Evolutionary conservation across 2,329 filamentous ascomycete species (phyloP), one percentile per base, ranked within the genome.

Genomic region (Ophiocordyceps polyrhachis-furcata): DNA sequence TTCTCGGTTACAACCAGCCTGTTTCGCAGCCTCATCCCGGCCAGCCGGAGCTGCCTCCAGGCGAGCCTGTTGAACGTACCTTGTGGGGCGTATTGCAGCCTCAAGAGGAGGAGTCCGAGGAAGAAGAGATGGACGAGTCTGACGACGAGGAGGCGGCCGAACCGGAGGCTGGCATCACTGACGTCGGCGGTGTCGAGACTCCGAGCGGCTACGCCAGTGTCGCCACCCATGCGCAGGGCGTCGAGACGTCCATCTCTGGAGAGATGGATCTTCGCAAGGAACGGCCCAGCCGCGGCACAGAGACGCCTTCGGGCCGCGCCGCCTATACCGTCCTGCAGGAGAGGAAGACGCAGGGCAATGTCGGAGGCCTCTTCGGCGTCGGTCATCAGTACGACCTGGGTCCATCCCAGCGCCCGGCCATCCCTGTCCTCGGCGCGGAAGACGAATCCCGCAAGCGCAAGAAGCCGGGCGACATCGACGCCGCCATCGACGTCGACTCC

Each of bases 391-490:
- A 98, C 63, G 88, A 98, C 62, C 73, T 98, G 49, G 81, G 76
- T 46, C 59, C 58, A 35, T 57, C 47, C 38, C 63, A 62, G 50
- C 67, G 72, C 48, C 64, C 68, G 20, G 66, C 70, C 48, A 62
- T 84, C 48, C 82, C 83, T 1, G 74, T 93, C 3, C 74, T 98
- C 4, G 91, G 88, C 12, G 73, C 76, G 50, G 85, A 93, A 21
- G 83, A 87, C 47, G 77, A 87, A 46, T 71, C 62, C 21, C 69
- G 84, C 55, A 91, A 93, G 66, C 76, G 86, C 55, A 98, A 96
- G 76, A 94, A 95, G 73, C 88, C 83, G 4, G 91, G 89, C 38
- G 91, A 98, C 59, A 75, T 98, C 21, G 91, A 98, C 53, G 82
- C 96, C 25, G 85, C 87, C 21, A 77, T 98, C 50, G 87, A 96